These are phyloP conservation scores for Tricholoma hemisulphureum DNA, from an alignment of 768 basidiomycete genomes.

Conservation along the genomic window DNA sequence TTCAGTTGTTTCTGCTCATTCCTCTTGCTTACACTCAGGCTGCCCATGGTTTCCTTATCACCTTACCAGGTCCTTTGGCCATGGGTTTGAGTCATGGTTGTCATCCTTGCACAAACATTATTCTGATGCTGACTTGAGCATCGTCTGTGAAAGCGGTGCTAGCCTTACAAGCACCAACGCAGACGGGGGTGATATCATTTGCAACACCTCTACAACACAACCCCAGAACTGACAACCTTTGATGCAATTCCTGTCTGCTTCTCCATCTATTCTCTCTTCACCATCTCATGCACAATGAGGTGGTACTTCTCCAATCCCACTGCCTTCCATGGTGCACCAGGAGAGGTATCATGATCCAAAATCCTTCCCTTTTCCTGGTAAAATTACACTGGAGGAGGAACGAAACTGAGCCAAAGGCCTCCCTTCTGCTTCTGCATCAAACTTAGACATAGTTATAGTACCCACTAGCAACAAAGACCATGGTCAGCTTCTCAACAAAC, in stretches of 20 bases:
- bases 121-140: slow-evolving; percentile 68
- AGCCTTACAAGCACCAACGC: slow-evolving; percentile 63
- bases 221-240: slow-evolving; percentile 42
- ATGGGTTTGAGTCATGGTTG: slow-evolving; percentile 66
- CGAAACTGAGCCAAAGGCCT: slow-evolving; percentile 56
- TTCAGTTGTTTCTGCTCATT: too few species aligned
- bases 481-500: too few species aligned
- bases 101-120: slow-evolving; percentile 77
- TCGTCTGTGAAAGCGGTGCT: slow-evolving; percentile 74
- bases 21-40: too few species aligned
- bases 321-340: slow-evolving; percentile 65
- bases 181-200: slow-evolving; percentile 47
- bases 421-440: slow-evolving; percentile 41
- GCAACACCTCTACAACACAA: slow-evolving; percentile 30
- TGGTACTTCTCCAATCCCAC: slow-evolving; percentile 76
- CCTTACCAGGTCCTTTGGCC: too few species aligned
- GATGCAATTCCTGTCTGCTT: slow-evolving; percentile 63
- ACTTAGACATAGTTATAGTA: slow-evolving; percentile 43
- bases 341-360: slow-evolving; percentile 75
- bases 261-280: slow-evolving; percentile 67
- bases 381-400: slow-evolving; percentile 74
- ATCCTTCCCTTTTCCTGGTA: slow-evolving; percentile 87
- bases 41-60: too few species aligned
- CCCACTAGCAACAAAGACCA: slow-evolving; percentile 51
- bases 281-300: slow-evolving; percentile 53